Base-by-base conservation (phyloP, 148 eudicot genomes). In the Rhododendron kiyosumense region DNA sequence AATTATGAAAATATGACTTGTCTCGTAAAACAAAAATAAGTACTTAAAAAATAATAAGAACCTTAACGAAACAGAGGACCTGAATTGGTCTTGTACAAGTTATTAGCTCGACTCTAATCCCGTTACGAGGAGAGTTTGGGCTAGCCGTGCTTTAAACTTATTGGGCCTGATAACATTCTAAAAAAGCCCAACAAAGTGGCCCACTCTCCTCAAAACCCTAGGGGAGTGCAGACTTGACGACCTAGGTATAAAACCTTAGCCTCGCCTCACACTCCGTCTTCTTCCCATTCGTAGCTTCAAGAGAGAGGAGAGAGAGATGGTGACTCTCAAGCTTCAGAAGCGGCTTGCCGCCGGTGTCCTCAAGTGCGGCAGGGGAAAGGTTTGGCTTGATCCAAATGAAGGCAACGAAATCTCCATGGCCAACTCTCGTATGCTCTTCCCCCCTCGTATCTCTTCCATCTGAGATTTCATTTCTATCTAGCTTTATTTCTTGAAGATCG, bases 301-400 rank as follows among this genome's bases (percentile, higher is more conserved):
- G 15, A 26, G 34, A 13, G 79, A 41, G 43, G 24, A 20, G 65
- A 87, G 88, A 85, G 41, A 86, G 84, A 88, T 94, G 98, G 98
- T 95, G 92, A 90, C 95, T 51, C 88, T 95, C 86, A 95, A 94
- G 91, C 91, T 93, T 24, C 98, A 95, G 90, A 95, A 94, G 92
- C 92, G 96, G 92, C 93, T 95, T 1, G 90, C 98, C 80, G 91
- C 93, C 36, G 88, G 92, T 84, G 93, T 95, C 18, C 91, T 95
- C 85, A 92, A 92, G 90, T 95, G 98, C 79, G 98, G 98, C 13
- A 92, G 86, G 77, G 98, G 96, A 51, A 94, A 94, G 85, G 95
- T 94, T 12, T 93, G 98, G 98, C 94, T 95, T 57, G 96, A 94
- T 82, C 98, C 98, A 2, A 95, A 95, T 90, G 98, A 94, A 90